phyloP scores from a whole-genome alignment of 805 yeast genomes.

The Nakazawaea anatomiae region DNA sequence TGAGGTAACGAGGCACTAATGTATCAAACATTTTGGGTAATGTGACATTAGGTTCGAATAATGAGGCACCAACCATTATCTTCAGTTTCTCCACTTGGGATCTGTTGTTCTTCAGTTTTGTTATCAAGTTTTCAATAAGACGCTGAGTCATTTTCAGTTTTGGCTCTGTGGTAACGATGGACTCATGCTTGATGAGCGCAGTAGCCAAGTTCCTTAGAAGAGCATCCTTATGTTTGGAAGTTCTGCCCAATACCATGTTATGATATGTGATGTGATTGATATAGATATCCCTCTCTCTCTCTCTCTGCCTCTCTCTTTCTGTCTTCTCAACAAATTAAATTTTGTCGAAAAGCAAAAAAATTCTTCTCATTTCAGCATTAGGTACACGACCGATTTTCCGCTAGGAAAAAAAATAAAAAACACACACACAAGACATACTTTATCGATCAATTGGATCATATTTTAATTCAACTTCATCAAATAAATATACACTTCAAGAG shows the following conservation, averaged over 20 bases:
- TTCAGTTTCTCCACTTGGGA: conserved; percentile 21
- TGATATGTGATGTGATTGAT: neutral
- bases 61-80: conserved; percentile 26
- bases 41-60: conserved; percentile 42
- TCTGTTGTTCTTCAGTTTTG: conserved; percentile 41
- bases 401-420: too few relatives aligned
- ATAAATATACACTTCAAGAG: too few relatives aligned
- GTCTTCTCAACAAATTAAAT: neutral
- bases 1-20: conserved; percentile 55
- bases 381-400: neutral
- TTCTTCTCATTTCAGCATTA: neutral
- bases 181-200: conserved; percentile 63
- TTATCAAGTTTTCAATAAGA: conserved; percentile 57
- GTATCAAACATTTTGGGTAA: conserved; percentile 64
- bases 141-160: conserved; percentile 68
- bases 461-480: too few relatives aligned
- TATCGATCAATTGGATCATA: too few relatives aligned
- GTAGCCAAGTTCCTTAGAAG: conserved; percentile 61
- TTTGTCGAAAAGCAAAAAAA: neutral
- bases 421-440: too few relatives aligned
- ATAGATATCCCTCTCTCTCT: neutral
- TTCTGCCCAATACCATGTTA: conserved; percentile 17
- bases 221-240: conserved; percentile 40
- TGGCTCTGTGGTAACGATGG: conserved; percentile 66
- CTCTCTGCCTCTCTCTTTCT: neutral